phyloP scores from a whole-genome alignment of 352 stramenopile genomes.

The Globisporangium okanoganense region DNA sequence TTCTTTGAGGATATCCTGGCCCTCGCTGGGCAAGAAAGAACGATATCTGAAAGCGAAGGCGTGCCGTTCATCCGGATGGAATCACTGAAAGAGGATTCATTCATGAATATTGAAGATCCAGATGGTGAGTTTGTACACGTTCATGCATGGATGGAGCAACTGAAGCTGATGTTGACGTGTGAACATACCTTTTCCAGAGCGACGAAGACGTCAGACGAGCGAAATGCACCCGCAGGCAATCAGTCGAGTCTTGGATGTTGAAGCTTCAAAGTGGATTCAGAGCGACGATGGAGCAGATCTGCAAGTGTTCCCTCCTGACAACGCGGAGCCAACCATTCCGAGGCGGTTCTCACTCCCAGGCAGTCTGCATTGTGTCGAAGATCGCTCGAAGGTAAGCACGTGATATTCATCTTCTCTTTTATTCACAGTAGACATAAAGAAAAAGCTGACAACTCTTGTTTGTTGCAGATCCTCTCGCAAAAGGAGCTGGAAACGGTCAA shows the following conservation, averaged over 20 bases:
- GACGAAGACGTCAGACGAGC: constrained; percentile 48
- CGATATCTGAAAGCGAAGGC: neutral
- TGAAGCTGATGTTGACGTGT: neutral
- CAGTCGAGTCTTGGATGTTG: constrained; percentile 53
- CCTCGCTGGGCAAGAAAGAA: constrained; percentile 21
- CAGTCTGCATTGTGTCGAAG: constrained; percentile 14
- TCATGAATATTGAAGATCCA: constrained; percentile 7
- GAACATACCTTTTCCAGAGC: constrained; percentile 15
- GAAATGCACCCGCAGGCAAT: constrained; percentile 81
- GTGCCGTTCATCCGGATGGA: neutral
- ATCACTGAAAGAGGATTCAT: constrained; percentile 8
- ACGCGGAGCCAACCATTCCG: neutral
- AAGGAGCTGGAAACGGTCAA: constrained; percentile 78
- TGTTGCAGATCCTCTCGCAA: constrained; percentile 38
- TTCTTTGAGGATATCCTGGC: constrained; percentile 77
- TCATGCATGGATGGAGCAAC: neutral
- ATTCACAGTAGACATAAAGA: neutral
- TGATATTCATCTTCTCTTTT: neutral
- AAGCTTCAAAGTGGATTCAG: constrained; percentile 66
- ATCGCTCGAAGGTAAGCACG: constrained; percentile 25
- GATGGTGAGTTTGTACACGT: neutral
- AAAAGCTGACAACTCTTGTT: neutral
- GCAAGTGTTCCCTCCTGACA: constrained; percentile 4
- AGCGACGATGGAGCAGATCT: constrained; percentile 28
- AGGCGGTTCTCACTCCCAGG: neutral